Percentiles rank a stretch among this genome's conserved stretches.
phyloP scores from a whole-genome alignment of 108 stramenopile genomes.

The Aurantiochytrium sp. region DNA sequence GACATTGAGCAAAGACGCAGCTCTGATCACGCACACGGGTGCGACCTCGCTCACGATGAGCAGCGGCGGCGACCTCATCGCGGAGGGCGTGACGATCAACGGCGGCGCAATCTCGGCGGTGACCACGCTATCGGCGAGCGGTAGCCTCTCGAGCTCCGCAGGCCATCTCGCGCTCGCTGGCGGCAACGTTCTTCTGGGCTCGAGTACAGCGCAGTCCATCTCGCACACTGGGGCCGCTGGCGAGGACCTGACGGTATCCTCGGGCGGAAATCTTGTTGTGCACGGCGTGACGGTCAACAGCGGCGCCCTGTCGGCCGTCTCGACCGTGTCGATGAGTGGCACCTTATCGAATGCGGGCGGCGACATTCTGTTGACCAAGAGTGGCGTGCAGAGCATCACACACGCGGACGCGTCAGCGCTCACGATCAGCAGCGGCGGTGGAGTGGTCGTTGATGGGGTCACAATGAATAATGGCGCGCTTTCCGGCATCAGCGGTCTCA shows the following conservation, averaged over 20 bases:
- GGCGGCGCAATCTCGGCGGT: background rate
- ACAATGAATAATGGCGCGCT: background rate
- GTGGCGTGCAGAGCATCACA: background rate
- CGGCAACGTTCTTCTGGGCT: background rate
- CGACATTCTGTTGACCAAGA: background rate
- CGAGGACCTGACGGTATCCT: background rate
- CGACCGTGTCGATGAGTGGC: background rate
- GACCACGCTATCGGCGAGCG: background rate
- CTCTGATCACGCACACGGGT: background rate
- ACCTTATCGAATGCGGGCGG: background rate
- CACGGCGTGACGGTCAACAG: background rate
- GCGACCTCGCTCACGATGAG: background rate
- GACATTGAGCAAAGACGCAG: background rate
- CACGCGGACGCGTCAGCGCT: background rate
- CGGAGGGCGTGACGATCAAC: background rate
- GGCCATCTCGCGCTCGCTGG: background rate
- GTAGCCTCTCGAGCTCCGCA: background rate
- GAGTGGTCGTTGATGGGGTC: background rate
- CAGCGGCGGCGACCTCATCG: background rate
- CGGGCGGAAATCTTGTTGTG: background rate
- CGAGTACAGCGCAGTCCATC: background rate
- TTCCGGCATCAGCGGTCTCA: background rate
- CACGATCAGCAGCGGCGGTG: background rate
- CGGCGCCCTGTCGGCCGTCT: background rate
- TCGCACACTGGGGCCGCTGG: background rate